A percentile compares a stretch with the other conserved stretches of the same genome.
These are phyloP conservation scores for Psophocarpus tetragonolobus DNA, from an alignment of 306 rosid genomes.

Conservation along the genomic window DNA sequence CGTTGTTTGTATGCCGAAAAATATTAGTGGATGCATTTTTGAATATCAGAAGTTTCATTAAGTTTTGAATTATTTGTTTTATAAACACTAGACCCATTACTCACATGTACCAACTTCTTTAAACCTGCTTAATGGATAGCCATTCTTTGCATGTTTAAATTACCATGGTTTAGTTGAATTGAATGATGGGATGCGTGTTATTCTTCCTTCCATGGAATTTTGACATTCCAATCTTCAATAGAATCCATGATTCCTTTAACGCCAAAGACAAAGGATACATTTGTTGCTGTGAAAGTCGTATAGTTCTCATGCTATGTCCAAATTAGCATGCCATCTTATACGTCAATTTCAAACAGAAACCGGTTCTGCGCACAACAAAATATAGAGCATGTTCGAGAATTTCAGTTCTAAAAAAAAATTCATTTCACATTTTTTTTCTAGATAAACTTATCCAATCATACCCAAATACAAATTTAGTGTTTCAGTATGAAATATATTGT, in stretches of 20 bases:
- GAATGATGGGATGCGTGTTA: neutral
- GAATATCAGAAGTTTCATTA: slow-evolving; percentile 14
- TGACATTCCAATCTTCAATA: neutral
- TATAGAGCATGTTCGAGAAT: neutral
- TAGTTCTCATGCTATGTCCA: neutral
- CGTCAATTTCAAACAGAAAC: neutral
- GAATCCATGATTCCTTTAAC: neutral
- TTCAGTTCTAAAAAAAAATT: too few species aligned
- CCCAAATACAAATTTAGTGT: too few species aligned
- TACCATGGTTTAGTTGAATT: neutral
- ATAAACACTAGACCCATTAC: neutral
- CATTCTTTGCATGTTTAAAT: too few species aligned
- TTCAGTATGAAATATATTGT: neutral
- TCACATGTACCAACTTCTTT: neutral
- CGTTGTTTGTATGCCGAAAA: slow-evolving; percentile 38
- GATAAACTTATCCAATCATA: too few species aligned
- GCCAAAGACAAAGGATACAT: neutral
- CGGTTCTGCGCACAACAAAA: neutral
- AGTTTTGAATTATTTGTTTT: slow-evolving; percentile 38
- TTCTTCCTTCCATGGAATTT: neutral
- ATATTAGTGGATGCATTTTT: slow-evolving; percentile 49
- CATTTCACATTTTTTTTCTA: too few species aligned
- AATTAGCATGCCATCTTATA: neutral
- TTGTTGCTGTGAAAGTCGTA: neutral
- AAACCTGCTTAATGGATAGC: too few species aligned